phyloP scores from a whole-genome alignment of 2,329 filamentous ascomycete genomes.

The Fusarium palustre region DNA sequence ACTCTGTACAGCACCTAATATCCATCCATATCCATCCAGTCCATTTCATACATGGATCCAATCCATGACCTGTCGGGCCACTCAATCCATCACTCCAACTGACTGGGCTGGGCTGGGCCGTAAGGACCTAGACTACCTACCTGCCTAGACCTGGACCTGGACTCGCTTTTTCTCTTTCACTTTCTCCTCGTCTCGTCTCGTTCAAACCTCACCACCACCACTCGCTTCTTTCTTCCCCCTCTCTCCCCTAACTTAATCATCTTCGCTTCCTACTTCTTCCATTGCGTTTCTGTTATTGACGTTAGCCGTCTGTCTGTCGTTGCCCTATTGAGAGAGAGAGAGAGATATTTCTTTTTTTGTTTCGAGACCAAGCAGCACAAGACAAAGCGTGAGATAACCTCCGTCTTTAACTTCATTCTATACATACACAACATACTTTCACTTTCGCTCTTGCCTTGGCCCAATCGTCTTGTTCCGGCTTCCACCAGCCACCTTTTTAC shows the following conservation, averaged over 20 bases:
- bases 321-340: constrained; percentile 7
- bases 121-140: neutral
- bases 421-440: constrained; percentile 36
- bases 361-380: neutral
- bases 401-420: constrained; percentile 19
- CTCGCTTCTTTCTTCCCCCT: constrained; percentile 25
- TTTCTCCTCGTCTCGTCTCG: constrained; percentile 39
- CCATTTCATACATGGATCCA: constrained; percentile 14
- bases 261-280: constrained; percentile 28
- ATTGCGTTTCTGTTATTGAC: constrained; percentile 41
- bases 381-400: constrained; percentile 19
- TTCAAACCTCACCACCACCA: constrained; percentile 45
- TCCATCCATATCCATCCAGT: constrained; percentile 16
- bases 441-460: constrained; percentile 38
- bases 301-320: constrained; percentile 29
- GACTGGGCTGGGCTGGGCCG: constrained; percentile 9
- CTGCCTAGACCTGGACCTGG: constrained; percentile 7
- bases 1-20: constrained; percentile 2
- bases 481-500: constrained; percentile 43
- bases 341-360: constrained; percentile 6
- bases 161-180: constrained; percentile 26
- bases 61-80: constrained; percentile 32
- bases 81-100: constrained; percentile 7
- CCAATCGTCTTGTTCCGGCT: constrained; percentile 41
- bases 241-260: constrained; percentile 39